Conservation (phyloP, 1,284 basidiomycete species). For the Tetrapyrgos nigripes region DNA sequence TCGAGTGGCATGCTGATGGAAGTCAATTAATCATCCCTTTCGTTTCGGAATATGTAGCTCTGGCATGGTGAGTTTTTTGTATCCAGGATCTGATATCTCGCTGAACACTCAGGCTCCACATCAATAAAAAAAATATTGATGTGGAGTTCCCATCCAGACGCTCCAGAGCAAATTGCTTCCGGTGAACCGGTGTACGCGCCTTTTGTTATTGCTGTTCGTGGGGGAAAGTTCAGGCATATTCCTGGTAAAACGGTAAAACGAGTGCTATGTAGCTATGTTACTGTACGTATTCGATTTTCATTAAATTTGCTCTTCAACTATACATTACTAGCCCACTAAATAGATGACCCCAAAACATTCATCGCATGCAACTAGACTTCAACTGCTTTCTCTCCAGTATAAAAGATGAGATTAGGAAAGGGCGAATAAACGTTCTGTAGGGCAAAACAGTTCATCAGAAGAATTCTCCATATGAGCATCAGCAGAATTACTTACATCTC, state of each 20-base stretch:
- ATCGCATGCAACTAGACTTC: too few species aligned
- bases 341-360: slow-evolving; percentile 46
- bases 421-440: slow-evolving; percentile 53
- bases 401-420: slow-evolving; percentile 56
- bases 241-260: slow-evolving; percentile 33
- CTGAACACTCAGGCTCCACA: too few species aligned
- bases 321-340: slow-evolving; percentile 41
- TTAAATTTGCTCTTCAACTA: slow-evolving; percentile 42
- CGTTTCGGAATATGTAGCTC: too few species aligned
- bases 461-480: too few species aligned
- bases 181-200: slow-evolving; percentile 41
- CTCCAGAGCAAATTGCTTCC: slow-evolving; percentile 23
- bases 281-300: slow-evolving; percentile 34
- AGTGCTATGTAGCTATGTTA: slow-evolving; percentile 43
- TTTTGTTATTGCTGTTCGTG: slow-evolving; percentile 39
- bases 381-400: slow-evolving; percentile 11
- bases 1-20: too few species aligned
- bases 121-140: neutral
- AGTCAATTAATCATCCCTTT: slow-evolving; percentile 17
- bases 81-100: neutral
- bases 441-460: neutral
- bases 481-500: slow-evolving; percentile 54
- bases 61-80: slow-evolving; percentile 20
- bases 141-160: slow-evolving; percentile 26
- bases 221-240: slow-evolving; percentile 44